Evolutionary conservation across 805 yeast species (phyloP), one percentile per base, ranked within the genome.

Genomic region (Maudiozyma pseudohumilis): DNA sequence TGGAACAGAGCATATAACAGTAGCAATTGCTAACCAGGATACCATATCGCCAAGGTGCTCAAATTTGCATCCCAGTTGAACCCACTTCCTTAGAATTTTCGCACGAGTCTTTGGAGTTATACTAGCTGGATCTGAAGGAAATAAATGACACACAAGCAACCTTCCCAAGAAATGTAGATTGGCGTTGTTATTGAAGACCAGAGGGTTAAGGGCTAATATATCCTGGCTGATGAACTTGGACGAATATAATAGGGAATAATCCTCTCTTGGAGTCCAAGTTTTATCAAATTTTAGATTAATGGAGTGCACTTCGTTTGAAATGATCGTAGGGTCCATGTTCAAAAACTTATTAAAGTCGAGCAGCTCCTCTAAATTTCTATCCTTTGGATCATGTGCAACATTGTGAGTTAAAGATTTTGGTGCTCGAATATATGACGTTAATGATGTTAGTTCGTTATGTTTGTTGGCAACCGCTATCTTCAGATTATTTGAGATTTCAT

Each of bases 1-100:
- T 0, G 96, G 94, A 38, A 80, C 74, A 0, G 94, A 82, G 50
- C 95, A 80, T 2, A 88, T 69, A 2, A 81, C 69, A 0, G 92
- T 77, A 1, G 95, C 85, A 47, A 89, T 76, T 0, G 95, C 95
- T 18, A 86, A 64, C 96, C 96, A 89, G 22, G 92, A 79, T 0
- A 87, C 88, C 88, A 86, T 85, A 55, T 89, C 94, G 35, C 97
- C 97, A 22, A 74, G 64, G 42, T 73, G 74, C 50, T 85, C 92
- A 43, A 89, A 72, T 20, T 67, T 63, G 44, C 80, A 75, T 3
- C 96, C 97, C 31, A 89, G 65, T 42, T 77, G 76, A 30, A 88
- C 81, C 97, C 97, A 89, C 53, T 76, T 80, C 33, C 77, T 75
- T 26, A 89, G 56, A 4, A 87, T 51, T 29, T 71, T 60, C 0